Conservation (phyloP, 805 yeast genomes). For the Saccharomyces kudriavzevii region DNA sequence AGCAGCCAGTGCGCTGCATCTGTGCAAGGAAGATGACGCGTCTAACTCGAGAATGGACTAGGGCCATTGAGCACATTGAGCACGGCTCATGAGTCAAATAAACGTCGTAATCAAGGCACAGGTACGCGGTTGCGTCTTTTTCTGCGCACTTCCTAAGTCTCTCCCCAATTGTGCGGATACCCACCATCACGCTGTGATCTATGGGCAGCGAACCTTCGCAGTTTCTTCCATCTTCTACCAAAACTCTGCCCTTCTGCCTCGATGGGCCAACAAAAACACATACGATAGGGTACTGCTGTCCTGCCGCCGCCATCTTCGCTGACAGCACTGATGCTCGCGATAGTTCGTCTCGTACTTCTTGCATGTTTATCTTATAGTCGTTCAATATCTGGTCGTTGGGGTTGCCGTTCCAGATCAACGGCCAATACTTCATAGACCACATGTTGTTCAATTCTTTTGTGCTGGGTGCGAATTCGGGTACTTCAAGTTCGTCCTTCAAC, state of each 20-base stretch:
- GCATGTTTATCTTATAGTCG: conserved; percentile 44
- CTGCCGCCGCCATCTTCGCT: conserved; percentile 3
- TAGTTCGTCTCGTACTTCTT: conserved; percentile 32
- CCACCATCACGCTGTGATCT: conserved; percentile 68
- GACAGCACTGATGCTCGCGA: conserved; percentile 22
- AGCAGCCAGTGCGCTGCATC: conserved; percentile 45
- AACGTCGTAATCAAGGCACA: conserved; percentile 70
- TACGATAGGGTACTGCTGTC: conserved; percentile 37
- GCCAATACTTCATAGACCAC: conserved; percentile 77
- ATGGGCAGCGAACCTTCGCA: conserved; percentile 38
- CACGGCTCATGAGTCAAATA: conserved; percentile 95
- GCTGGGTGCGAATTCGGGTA: conserved; percentile 60
- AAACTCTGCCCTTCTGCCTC: conserved; percentile 31
- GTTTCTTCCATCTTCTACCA: conserved; percentile 36
- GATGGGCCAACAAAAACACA: conserved; percentile 59
- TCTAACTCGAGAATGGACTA: conserved; percentile 79
- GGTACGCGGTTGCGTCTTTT: conserved; percentile 35
- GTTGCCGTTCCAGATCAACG: conserved; percentile 88
- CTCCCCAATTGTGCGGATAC: conserved; percentile 57
- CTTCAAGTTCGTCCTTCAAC: conserved; percentile 12
- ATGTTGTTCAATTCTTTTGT: conserved; percentile 55
- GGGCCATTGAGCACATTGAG: conserved; percentile 93
- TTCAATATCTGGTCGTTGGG: conserved; percentile 66
- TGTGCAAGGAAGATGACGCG: conserved; percentile 54
- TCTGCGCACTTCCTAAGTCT: conserved; percentile 31